phyloP scores from a whole-genome alignment of 192 early-diverging fungal species.

The Coemansia sp. region DNA sequence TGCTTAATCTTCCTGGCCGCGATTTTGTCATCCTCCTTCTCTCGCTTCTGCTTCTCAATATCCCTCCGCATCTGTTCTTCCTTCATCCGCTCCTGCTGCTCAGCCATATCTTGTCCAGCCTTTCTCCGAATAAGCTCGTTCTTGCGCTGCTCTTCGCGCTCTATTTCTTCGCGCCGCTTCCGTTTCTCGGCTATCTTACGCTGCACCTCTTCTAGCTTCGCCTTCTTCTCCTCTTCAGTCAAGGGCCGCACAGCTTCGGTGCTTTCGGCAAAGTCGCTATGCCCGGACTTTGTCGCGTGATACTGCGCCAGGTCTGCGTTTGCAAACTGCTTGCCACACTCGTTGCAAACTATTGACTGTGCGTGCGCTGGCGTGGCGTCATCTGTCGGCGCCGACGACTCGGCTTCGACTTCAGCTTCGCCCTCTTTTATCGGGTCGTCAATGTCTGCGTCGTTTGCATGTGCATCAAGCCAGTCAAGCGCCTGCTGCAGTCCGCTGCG shows the following conservation, averaged over 20 bases:
- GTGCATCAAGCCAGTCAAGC: conserved; percentile 48
- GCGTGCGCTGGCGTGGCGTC: conserved; percentile 10
- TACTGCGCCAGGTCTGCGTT: conserved; percentile 57
- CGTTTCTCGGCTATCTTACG: conserved; percentile 55
- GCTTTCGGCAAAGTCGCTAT: conserved; percentile 66
- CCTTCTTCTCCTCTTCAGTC: conserved; percentile 68
- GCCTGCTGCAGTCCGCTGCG: conserved; percentile 42
- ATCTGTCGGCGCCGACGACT: background rate
- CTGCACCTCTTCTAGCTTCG: conserved; percentile 62
- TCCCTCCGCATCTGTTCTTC: conserved; percentile 59
- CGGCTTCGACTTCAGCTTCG: background rate
- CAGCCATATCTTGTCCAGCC: conserved; percentile 59
- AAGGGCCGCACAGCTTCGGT: conserved; percentile 67
- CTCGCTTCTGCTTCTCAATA: conserved; percentile 56
- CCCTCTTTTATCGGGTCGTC: conserved; percentile 14
- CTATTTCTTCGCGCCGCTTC: conserved; percentile 55
- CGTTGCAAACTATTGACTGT: conserved; percentile 57
- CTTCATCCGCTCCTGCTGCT: conserved; percentile 57
- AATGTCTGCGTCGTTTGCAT: conserved; percentile 25
- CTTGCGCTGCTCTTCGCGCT: conserved; percentile 57
- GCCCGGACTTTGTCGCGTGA: conserved; percentile 66
- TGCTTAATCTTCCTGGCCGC: conserved; percentile 59
- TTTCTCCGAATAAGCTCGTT: conserved; percentile 59
- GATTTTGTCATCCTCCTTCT: conserved; percentile 65
- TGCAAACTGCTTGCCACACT: conserved; percentile 64